Percentiles rank a stretch among this genome's conserved stretches.
Evolutionary conservation across 306 rosid species (phyloP).

Genomic region (Rosa lucieae): DNA sequence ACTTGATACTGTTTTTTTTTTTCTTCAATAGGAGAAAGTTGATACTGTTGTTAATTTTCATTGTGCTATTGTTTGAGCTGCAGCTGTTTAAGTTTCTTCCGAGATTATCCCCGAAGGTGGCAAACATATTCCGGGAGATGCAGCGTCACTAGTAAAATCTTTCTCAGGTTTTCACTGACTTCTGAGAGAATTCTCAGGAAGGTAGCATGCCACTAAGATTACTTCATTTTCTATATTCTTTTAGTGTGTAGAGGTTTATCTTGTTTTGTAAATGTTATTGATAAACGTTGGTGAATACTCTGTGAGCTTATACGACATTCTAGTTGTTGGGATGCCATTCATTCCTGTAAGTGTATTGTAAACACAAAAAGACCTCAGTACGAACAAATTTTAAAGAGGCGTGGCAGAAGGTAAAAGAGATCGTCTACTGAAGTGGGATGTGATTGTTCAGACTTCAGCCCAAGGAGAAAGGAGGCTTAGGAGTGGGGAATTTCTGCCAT

Average conservation of each 20-base stretch:
- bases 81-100: constrained; percentile 94
- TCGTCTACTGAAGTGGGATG: neutral
- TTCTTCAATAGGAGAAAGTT: too few species aligned
- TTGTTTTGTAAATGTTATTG: constrained; percentile 2
- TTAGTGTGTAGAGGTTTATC: neutral
- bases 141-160: constrained; percentile 62
- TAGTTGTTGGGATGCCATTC: constrained; percentile 4
- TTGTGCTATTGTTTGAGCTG: constrained; percentile 23
- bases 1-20: too few species aligned
- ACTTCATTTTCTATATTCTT: neutral
- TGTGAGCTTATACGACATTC: neutral
- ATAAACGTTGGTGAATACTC: neutral
- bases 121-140: constrained; percentile 74
- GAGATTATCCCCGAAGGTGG: constrained; percentile 77
- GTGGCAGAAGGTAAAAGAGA: neutral
- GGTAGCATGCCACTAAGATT: neutral
- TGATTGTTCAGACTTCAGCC: neutral
- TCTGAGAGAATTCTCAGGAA: neutral
- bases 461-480: neutral
- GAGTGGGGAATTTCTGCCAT: too few species aligned
- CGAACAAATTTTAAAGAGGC: neutral
- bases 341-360: neutral
- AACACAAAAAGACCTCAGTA: neutral
- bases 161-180: neutral
- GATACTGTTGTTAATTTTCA: neutral